Conservation (phyloP, 1,139 yeast genomes). For the Meyerozyma guilliermondii region DNA sequence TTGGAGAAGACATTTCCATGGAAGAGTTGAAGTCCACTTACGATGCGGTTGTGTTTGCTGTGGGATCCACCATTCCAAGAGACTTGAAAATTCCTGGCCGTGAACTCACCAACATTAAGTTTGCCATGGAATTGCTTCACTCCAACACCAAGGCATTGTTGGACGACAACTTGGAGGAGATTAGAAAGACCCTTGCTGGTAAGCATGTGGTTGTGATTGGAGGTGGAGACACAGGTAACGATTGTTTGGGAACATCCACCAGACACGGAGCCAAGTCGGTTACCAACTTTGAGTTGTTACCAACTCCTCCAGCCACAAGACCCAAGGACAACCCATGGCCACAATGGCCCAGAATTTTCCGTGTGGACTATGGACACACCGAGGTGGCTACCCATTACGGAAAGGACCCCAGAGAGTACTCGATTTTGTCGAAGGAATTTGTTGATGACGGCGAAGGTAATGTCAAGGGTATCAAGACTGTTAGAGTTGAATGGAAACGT, state of each 20-base stretch:
- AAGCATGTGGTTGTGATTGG: slow-evolving; percentile 95
- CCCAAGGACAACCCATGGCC: slow-evolving; percentile 99
- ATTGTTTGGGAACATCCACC: slow-evolving; percentile 95
- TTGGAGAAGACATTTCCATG: slow-evolving; percentile 77
- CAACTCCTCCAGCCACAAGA: slow-evolving; percentile 83
- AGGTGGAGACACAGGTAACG: slow-evolving; percentile 99
- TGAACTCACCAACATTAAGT: slow-evolving; percentile 81
- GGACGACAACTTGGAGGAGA: slow-evolving; percentile 74
- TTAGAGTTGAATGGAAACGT: slow-evolving; percentile 96
- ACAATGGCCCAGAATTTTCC: slow-evolving; percentile 97
- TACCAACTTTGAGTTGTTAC: slow-evolving; percentile 88
- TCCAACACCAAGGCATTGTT: slow-evolving; percentile 87
- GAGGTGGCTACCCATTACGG: slow-evolving; percentile 95
- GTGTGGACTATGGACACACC: slow-evolving; percentile 96
- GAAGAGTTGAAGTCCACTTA: slow-evolving; percentile 57
- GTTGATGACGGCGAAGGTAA: slow-evolving; percentile 93
- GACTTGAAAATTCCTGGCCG: slow-evolving; percentile 94
- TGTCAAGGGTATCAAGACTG: slow-evolving; percentile 90
- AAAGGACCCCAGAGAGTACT: slow-evolving; percentile 95
- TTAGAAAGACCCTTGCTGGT: slow-evolving; percentile 68
- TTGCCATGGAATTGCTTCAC: slow-evolving; percentile 89
- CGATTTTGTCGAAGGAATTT: slow-evolving; percentile 91
- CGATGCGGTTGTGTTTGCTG: slow-evolving; percentile 90
- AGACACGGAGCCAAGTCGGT: slow-evolving; percentile 98
- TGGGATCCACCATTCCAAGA: slow-evolving; percentile 95